phyloP scores from a whole-genome alignment of 306 rosid genomes.

The Cicer cuneatum region DNA sequence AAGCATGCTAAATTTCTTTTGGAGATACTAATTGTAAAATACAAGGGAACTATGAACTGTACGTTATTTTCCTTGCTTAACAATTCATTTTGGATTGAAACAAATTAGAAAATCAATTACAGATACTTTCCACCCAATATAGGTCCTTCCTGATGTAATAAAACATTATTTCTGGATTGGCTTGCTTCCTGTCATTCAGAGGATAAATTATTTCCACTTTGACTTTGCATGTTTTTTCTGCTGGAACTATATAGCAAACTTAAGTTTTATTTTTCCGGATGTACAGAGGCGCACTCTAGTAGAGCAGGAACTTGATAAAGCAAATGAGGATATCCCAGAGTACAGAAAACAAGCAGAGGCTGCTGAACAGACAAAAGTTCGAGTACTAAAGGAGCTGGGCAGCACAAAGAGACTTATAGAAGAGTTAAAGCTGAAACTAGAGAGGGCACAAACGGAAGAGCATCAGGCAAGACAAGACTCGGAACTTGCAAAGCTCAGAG shows the following conservation, averaged over 20 bases:
- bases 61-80: slow-evolving; percentile 20
- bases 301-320: slow-evolving; percentile 88
- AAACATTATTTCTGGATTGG: not conserved
- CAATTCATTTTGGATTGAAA: slow-evolving; percentile 32
- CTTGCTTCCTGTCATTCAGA: slow-evolving; percentile 23
- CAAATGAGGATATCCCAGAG: slow-evolving; percentile 76
- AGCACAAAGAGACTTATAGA: slow-evolving; percentile 84
- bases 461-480: slow-evolving; percentile 95
- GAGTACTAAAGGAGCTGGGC: slow-evolving; percentile 80
- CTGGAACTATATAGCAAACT: slow-evolving; percentile 36
- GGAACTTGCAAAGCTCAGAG: slow-evolving; percentile 96
- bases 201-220: slow-evolving; percentile 30
- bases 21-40: slow-evolving; percentile 13
- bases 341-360: slow-evolving; percentile 67
- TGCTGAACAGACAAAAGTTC: slow-evolving; percentile 67
- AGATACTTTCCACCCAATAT: slow-evolving; percentile 21
- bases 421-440: slow-evolving; percentile 91
- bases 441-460: slow-evolving; percentile 97
- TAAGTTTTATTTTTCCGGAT: slow-evolving; percentile 38
- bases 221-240: slow-evolving; percentile 30
- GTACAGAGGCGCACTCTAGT: slow-evolving; percentile 79
- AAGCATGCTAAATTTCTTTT: slow-evolving; percentile 28
- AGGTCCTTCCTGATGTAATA: slow-evolving; percentile 13
- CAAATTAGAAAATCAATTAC: slow-evolving; percentile 18
- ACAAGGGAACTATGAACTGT: slow-evolving; percentile 12